phyloP scores from a whole-genome alignment of 2,329 filamentous ascomycete genomes.

The Colletotrichum siamense region DNA sequence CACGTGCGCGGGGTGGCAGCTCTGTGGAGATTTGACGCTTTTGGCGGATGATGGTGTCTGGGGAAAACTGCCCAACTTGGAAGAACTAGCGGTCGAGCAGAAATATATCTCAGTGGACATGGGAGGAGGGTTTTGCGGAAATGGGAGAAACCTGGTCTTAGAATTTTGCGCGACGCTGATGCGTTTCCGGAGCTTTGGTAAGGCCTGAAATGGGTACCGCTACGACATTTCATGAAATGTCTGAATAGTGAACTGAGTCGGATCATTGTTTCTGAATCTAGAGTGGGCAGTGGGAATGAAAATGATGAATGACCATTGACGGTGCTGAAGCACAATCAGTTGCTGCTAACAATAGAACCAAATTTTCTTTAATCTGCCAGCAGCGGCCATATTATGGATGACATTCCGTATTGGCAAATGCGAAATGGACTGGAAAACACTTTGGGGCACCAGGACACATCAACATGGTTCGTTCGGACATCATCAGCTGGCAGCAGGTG shows the following conservation, averaged over 20 bases:
- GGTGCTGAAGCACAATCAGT: not conserved
- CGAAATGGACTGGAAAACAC: not conserved
- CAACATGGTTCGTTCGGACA: not conserved
- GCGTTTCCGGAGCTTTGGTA: not conserved
- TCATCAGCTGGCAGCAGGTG: not conserved
- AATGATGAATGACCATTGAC: not conserved
- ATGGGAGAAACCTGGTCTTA: not conserved
- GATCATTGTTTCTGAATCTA: not conserved
- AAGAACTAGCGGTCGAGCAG: not conserved
- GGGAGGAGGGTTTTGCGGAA: not conserved
- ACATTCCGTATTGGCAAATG: too few relatives aligned
- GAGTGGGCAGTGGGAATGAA: not conserved
- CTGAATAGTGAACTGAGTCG: not conserved
- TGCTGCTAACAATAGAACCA: not conserved
- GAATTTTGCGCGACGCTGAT: not conserved
- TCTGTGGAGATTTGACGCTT: not conserved
- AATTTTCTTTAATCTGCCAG: not conserved
- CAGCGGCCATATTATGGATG: not conserved
- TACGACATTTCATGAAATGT: not conserved
- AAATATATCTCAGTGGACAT: not conserved
- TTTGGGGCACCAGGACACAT: fast-evolving
- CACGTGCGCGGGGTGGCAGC: not conserved
- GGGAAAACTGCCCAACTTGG: not conserved
- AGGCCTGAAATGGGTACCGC: not conserved
- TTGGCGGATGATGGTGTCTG: not conserved